Evolutionary conservation across 2,329 filamentous ascomycete species (phyloP), one percentile per base, ranked within the genome.

Genomic region (Nemania abortiva): DNA sequence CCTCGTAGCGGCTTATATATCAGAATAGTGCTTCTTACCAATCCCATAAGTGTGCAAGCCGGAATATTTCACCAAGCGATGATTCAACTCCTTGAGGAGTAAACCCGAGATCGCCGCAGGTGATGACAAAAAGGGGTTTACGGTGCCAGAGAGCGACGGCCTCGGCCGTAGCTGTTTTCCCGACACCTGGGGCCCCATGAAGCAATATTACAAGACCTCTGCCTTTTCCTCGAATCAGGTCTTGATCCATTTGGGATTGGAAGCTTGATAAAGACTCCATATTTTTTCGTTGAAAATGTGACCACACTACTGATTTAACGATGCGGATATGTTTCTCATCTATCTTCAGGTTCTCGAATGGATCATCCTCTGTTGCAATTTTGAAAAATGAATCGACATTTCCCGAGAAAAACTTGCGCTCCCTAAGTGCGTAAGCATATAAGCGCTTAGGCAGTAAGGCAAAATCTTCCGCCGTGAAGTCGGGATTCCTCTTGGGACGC

Each of bases 131-230:
- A 11, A 65, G 61, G 15, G 66, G 61, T 39, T 69, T 69, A 18
- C 22, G 13, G n/a, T 65, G 55, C 60, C 62, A 68, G 6, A 57
- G 24, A 22, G 65, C 66, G 13, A 69, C 39, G 1, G 66, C 62
- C 29, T 69, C 68, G 4, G 68, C 64, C 39, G 68, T 67, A 11
- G 68, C 49, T 1, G 68, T 67, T 37, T 70, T 70, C 1, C 68
- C 68, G 0, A 65, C 60, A 7, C 68, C 68, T 20, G 68, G 64
- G 2, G 58, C 59, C 9, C 68, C 68, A 42, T 70, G 64, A 11
- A 70, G 64, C 15, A 70, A 52, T 29, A 69, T 66, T 0, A 69
- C 49, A 18, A 66, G 66, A 9, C 66, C 62, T 27, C 61, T 56
- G 20, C 63, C 63, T 22, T 69, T 69, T 0, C 66, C 66, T 10